phyloP scores from a whole-genome alignment of 768 basidiomycete genomes.

The Naganishia kalamii region DNA sequence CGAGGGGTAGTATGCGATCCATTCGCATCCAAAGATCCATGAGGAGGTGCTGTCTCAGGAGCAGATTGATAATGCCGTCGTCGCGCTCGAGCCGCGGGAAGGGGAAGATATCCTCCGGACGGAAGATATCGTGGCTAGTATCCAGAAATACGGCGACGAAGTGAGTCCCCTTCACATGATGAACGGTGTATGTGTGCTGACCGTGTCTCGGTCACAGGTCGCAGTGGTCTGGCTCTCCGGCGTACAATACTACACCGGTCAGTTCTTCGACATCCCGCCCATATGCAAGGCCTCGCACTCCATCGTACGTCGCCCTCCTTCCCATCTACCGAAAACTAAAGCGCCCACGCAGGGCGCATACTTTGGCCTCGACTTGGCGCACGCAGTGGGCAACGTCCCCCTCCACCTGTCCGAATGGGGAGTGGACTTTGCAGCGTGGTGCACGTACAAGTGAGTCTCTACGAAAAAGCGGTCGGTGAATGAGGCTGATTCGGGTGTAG shows the following conservation, averaged over 20 bases:
- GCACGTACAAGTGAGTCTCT: constrained; percentile 66
- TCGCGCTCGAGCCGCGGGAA: constrained; percentile 69
- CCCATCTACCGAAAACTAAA: neutral
- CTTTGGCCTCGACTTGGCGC: constrained; percentile 94
- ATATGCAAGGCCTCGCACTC: constrained; percentile 79
- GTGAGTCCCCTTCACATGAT: constrained; percentile 1
- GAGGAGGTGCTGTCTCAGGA: constrained; percentile 56
- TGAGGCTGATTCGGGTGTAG: constrained; percentile 36
- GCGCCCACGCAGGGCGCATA: constrained; percentile 65
- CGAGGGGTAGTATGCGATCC: constrained; percentile 74
- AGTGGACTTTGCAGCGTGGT: constrained; percentile 98
- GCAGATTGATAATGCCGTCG: constrained; percentile 57
- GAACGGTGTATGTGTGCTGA: constrained; percentile 18
- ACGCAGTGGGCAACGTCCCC: constrained; percentile 89
- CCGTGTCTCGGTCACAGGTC: constrained; percentile 52
- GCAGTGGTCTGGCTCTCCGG: constrained; percentile 89
- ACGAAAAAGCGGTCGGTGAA: neutral
- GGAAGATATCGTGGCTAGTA: constrained; percentile 73
- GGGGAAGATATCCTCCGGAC: constrained; percentile 81
- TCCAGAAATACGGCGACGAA: constrained; percentile 54
- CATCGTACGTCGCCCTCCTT: constrained; percentile 54
- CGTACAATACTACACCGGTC: constrained; percentile 95
- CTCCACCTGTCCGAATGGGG: constrained; percentile 83
- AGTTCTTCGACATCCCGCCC: constrained; percentile 78
- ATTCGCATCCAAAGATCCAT: constrained; percentile 79